phyloP scores from a whole-genome alignment of 2,329 filamentous ascomycete species.

The Emergomyces pasteurianus region DNA sequence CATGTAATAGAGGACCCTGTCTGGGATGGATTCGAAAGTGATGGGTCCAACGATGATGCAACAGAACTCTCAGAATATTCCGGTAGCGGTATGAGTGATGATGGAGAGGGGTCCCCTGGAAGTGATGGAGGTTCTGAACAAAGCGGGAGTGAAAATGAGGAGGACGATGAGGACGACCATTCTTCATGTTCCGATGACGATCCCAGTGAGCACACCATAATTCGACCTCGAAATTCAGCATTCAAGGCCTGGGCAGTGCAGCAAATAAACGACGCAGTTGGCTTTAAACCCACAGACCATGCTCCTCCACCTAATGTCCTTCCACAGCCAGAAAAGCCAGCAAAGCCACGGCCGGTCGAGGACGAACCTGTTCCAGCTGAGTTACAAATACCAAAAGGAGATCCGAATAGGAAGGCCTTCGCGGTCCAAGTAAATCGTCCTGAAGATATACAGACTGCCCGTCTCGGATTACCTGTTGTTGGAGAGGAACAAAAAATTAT shows the following conservation, averaged over 20 bases:
- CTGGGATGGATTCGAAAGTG: constrained; percentile 36
- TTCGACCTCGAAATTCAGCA: constrained; percentile 43
- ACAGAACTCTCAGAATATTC: constrained; percentile 21
- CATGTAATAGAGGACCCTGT: constrained; percentile 26
- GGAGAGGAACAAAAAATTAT: constrained; percentile 95
- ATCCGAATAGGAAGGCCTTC: constrained; percentile 56
- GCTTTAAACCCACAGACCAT: constrained; percentile 44
- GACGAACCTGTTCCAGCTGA: constrained; percentile 30
- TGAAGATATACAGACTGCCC: constrained; percentile 62
- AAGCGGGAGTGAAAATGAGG: constrained; percentile 15
- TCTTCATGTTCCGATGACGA: constrained; percentile 19
- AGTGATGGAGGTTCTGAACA: constrained; percentile 19
- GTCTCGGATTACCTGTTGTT: constrained; percentile 75
- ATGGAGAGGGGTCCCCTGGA: constrained; percentile 17
- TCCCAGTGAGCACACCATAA: constrained; percentile 10
- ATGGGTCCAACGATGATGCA: constrained; percentile 33
- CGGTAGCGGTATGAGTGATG: constrained; percentile 12
- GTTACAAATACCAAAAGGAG: constrained; percentile 27
- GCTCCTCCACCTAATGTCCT: constrained; percentile 17
- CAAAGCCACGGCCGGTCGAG: constrained; percentile 23
- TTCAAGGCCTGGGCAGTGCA: constrained; percentile 92
- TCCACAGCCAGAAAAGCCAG: constrained; percentile 20
- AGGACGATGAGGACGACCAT: constrained; percentile 22
- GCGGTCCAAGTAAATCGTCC: constrained; percentile 60
- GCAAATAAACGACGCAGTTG: constrained; percentile 73